phyloP scores from a whole-genome alignment of 176 grass and related monocot species.

The Carex scoparia region DNA sequence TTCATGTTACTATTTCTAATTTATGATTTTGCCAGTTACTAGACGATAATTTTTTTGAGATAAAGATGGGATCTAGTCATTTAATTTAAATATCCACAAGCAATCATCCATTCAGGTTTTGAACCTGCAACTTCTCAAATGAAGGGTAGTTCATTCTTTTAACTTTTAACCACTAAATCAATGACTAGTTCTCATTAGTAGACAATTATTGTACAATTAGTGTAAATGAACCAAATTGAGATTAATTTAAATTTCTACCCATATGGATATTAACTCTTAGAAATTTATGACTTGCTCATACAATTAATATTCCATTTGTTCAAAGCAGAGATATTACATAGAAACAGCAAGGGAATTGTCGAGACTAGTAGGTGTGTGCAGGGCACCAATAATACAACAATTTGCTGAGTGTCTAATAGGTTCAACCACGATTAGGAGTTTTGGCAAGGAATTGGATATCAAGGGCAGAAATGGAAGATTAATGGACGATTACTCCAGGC shows the following conservation, averaged over 20 bases:
- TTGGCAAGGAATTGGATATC: constrained; percentile 59
- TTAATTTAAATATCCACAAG: no score
- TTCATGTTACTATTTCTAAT: neutral
- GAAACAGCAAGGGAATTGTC: constrained; percentile 33
- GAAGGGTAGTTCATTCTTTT: no score
- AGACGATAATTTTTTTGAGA: no score
- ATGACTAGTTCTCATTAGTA: neutral
- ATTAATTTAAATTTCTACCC: neutral
- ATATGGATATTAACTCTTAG: neutral
- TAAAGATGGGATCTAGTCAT: no score
- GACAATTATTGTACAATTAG: neutral
- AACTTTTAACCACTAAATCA: no score
- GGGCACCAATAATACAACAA: constrained; percentile 50
- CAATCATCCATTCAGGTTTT: no score
- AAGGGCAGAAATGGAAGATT: constrained; percentile 44
- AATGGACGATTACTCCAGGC: constrained; percentile 57
- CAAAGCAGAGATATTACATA: constrained; percentile 38
- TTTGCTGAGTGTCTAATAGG: constrained; percentile 83
- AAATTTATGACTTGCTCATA: neutral
- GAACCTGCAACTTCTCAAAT: no score
- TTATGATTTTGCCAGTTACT: neutral
- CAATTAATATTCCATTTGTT: neutral
- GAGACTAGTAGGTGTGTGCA: constrained; percentile 31
- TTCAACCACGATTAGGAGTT: constrained; percentile 79
- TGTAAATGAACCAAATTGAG: neutral